Conservation (phyloP, 129 eudicot genomes). For the Kitagawia praeruptora region DNA sequence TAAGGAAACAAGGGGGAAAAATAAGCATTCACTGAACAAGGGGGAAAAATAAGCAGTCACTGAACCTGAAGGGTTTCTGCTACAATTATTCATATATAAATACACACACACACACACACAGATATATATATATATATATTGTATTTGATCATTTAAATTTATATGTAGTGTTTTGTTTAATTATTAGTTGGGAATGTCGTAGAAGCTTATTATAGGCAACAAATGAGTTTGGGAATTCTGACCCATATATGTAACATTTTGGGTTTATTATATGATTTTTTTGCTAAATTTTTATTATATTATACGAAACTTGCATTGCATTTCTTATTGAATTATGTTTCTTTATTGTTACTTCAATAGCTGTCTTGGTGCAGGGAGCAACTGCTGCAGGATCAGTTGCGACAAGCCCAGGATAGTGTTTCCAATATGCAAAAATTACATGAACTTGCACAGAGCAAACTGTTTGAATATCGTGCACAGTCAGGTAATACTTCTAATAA, state of each 20-base stretch:
- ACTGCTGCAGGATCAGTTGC: slow-evolving; percentile 83
- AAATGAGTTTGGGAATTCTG: background rate
- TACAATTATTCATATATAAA: background rate
- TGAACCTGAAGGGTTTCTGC: background rate
- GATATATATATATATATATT: no score
- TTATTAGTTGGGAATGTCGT: no score
- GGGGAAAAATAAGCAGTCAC: background rate
- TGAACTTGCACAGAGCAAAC: slow-evolving; percentile 97
- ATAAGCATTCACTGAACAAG: background rate
- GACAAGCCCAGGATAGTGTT: slow-evolving; percentile 96
- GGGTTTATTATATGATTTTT: background rate
- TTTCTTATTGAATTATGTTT: background rate
- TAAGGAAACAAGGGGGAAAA: background rate
- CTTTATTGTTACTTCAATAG: slow-evolving; percentile 4
- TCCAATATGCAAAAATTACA: slow-evolving; percentile 89
- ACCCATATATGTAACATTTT: background rate
- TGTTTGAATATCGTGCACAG: slow-evolving; percentile 92
- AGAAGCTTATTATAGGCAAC: background rate
- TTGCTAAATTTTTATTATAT: background rate
- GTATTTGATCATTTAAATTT: background rate
- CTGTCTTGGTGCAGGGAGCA: slow-evolving; percentile 65
- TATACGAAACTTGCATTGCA: background rate
- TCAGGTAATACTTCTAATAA: slow-evolving; percentile 39
- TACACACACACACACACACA: no score
- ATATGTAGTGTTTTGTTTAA: background rate